Percentiles rank a stretch among this genome's conserved stretches.
Conservation (phyloP, 2,329 filamentous ascomycete genomes). For the Claviceps humidiphila region DNA sequence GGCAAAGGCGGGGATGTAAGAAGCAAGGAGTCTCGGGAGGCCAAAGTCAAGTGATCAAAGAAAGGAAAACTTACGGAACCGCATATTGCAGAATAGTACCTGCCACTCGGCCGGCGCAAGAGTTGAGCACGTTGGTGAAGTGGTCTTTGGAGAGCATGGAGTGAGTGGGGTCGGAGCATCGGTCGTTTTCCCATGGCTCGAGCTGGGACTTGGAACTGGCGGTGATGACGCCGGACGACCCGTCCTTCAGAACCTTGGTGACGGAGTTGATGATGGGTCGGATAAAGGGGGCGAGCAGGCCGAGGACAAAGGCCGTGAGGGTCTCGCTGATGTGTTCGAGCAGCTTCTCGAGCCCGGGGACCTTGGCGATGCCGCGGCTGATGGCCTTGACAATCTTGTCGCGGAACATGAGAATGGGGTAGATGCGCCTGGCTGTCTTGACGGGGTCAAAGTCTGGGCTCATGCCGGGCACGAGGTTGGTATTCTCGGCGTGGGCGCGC, state of each 20-base stretch:
- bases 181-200: constrained; percentile 66
- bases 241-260: constrained; percentile 71
- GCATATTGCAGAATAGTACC: constrained; percentile 71
- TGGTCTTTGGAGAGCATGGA: constrained; percentile 77
- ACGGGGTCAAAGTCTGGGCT: constrained; percentile 64
- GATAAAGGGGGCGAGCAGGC: constrained; percentile 81
- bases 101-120: constrained; percentile 62
- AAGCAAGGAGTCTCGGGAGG: neutral
- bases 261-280: constrained; percentile 82
- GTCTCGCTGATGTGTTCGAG: constrained; percentile 91
- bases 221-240: constrained; percentile 58
- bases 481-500: constrained; percentile 27
- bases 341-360: constrained; percentile 80
- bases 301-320: constrained; percentile 81
- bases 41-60: neutral
- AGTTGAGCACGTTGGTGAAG: constrained; percentile 67
- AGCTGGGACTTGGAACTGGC: constrained; percentile 62
- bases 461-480: constrained; percentile 58
- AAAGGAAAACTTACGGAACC: constrained; percentile 48
- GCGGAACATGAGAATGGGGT: constrained; percentile 85
- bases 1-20: neutral
- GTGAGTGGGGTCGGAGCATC: constrained; percentile 67
- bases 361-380: constrained; percentile 73
- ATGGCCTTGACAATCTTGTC: constrained; percentile 88
- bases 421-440: constrained; percentile 68